Evolutionary conservation across 1,284 basidiomycete species (phyloP).

Genomic region (Ustilago shanxiensis): DNA sequence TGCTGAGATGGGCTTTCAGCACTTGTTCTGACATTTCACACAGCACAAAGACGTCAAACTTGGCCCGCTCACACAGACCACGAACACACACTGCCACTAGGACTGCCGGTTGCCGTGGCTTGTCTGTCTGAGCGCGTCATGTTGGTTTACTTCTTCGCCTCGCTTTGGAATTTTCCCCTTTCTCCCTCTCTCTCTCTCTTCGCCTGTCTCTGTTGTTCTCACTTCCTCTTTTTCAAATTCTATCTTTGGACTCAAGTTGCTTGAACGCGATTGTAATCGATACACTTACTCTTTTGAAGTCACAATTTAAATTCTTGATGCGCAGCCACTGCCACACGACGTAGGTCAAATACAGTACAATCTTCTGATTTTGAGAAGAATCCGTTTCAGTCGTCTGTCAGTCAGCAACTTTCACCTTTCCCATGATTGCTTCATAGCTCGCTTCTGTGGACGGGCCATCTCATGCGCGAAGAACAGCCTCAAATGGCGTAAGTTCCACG

Average conservation of each 20-base stretch:
- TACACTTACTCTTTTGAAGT: conserved; percentile 15
- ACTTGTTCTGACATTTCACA: conserved; percentile 1
- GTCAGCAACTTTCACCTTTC: conserved; percentile 4
- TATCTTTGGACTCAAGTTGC: conserved; percentile 2
- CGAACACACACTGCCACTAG: not conserved
- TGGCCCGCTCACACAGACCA: conserved; percentile 6
- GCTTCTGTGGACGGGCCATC: conserved; percentile 17
- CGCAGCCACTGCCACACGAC: conserved; percentile 34
- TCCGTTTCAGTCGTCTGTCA: not conserved
- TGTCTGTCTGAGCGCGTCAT: conserved; percentile 8
- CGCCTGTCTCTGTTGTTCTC: not conserved
- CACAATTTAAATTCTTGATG: conserved; percentile 16
- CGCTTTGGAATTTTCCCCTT: conserved; percentile 4
- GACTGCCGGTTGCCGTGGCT: conserved; percentile 12
- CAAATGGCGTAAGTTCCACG: conserved; percentile 8
- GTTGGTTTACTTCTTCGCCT: conserved; percentile 9
- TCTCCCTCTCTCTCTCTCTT: no score
- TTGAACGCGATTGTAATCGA: conserved; percentile 16
- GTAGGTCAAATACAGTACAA: not conserved
- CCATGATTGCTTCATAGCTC: not conserved
- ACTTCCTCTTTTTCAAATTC: not conserved
- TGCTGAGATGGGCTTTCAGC: conserved; percentile 25
- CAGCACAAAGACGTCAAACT: not conserved
- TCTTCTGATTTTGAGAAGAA: conserved; percentile 1
- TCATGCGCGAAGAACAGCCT: no score